Conservation (phyloP, 2,329 filamentous ascomycete species). For the Ophiosphaerella korrae region DNA sequence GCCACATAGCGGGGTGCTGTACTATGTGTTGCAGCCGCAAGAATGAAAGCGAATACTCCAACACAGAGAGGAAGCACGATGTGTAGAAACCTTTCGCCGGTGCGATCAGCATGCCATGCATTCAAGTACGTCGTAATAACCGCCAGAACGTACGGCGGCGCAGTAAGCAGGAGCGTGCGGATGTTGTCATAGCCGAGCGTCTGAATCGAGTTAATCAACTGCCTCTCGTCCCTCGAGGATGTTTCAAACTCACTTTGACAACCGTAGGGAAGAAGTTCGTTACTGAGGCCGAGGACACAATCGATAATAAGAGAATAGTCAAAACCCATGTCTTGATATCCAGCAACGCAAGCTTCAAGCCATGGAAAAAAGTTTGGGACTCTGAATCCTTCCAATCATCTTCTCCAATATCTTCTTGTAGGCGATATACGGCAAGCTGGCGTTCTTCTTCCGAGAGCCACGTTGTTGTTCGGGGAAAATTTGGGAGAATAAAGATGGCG, state of each 20-base stretch:
- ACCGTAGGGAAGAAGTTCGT: conserved; percentile 66
- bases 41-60: conserved; percentile 68
- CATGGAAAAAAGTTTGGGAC: conserved; percentile 46
- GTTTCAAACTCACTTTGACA: not conserved
- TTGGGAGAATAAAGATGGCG: conserved; percentile 66
- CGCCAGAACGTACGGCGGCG: conserved; percentile 55
- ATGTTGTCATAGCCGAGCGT: conserved; percentile 64
- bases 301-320: conserved; percentile 46
- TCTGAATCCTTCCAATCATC: conserved; percentile 47
- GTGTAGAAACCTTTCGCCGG: conserved; percentile 73
- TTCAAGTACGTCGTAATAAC: conserved; percentile 67
- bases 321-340: conserved; percentile 50
- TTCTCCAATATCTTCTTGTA: conserved; percentile 47
- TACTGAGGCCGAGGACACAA: conserved; percentile 47
- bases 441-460: conserved; percentile 49
- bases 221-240: not conserved
- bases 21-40: conserved; percentile 66
- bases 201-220: conserved; percentile 49
- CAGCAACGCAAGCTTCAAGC: conserved; percentile 46
- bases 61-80: conserved; percentile 66
- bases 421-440: conserved; percentile 44
- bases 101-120: conserved; percentile 72
- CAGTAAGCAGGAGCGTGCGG: conserved; percentile 54
- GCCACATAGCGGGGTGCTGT: conserved; percentile 68
- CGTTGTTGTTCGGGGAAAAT: conserved; percentile 62